Evolutionary conservation across 2,329 filamentous ascomycete species (phyloP), one percentile per base, ranked within the genome.

Genomic region (Fusarium sp.): DNA sequence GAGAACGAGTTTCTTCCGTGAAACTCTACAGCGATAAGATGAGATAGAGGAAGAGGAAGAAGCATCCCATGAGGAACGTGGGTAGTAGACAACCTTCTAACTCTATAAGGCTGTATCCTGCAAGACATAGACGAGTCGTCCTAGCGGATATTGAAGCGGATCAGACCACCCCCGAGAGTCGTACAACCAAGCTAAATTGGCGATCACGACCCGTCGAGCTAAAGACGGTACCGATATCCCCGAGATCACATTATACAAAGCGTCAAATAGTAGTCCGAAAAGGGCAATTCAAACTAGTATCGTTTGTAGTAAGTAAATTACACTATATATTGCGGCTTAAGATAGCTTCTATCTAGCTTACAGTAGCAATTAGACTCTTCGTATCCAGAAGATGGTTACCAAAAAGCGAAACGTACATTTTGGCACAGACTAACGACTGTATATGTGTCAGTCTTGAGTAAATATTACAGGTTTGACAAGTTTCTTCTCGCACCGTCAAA

Each of bases 1-100:
- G 10, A 37, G 3, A 12, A n/a, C 4, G 10, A 7, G 10, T n/a
- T 37, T 37, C 34, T n/a, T 37, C 6, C 18, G 10, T 37, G 18
- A 6, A 2, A n/a, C 1, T 11, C 10, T n/a, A 12, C 34, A 37
- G 10, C 1, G 18, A 18, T 37, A 37, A 0, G 10, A 37, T n/a
- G 5, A 10, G 9, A 37, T 9, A 5, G 9, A 9, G 5, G 6
- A 11, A 37, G 18, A 3, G 34, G n/a, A 6, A n/a, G 34, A n/a
- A 37, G 3, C 10, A 37, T n/a, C 6, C 4, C 34, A 37, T 12
- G 18, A 37, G 18, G 18, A n/a, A n/a, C 18, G 4, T n/a, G 34
- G 18, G 10, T 12, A 37, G 34, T 37, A 37, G 34, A 37, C 34
- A 37, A 18, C 3, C 18, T 4, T 12, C 18, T 10, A 37, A 37